These are phyloP conservation scores for Entamoeba histolytica DNA, from an alignment of 208 protist genomes.

Conservation along the genomic window DNA sequence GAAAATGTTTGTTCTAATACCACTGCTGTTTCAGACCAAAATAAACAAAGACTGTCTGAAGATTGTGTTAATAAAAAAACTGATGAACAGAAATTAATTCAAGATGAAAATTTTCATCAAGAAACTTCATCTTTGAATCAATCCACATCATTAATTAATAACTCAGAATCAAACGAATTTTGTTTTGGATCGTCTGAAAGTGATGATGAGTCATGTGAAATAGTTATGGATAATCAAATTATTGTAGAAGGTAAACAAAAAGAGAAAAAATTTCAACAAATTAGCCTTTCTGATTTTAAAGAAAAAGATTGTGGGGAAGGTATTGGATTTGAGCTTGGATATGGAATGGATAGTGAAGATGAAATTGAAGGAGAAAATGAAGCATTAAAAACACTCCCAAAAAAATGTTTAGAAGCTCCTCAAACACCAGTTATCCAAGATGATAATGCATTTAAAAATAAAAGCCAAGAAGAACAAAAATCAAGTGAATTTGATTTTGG, in stretches of 20 bases:
- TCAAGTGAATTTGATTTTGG: background rate
- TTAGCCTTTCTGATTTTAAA: background rate
- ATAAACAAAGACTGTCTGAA: too few relatives aligned
- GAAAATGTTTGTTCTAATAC: too few relatives aligned
- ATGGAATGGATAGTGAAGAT: background rate
- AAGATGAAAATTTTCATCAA: too few relatives aligned
- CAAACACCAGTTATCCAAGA: background rate
- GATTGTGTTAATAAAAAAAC: too few relatives aligned
- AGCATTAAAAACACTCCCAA: background rate
- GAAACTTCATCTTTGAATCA: too few relatives aligned
- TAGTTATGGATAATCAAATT: background rate
- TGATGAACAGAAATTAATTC: too few relatives aligned
- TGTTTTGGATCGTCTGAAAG: background rate
- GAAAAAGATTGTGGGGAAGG: background rate
- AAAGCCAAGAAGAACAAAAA: background rate
- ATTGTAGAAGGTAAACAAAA: background rate
- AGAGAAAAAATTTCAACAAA: background rate
- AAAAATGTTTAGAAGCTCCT: background rate
- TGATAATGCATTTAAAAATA: too few relatives aligned
- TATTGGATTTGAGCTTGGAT: background rate
- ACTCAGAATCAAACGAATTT: background rate
- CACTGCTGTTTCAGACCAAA: too few relatives aligned
- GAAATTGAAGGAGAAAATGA: background rate
- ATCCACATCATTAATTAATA: too few relatives aligned
- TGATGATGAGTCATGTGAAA: background rate